Conservation (phyloP, 768 basidiomycete species). For the Calvatia gigantea region DNA sequence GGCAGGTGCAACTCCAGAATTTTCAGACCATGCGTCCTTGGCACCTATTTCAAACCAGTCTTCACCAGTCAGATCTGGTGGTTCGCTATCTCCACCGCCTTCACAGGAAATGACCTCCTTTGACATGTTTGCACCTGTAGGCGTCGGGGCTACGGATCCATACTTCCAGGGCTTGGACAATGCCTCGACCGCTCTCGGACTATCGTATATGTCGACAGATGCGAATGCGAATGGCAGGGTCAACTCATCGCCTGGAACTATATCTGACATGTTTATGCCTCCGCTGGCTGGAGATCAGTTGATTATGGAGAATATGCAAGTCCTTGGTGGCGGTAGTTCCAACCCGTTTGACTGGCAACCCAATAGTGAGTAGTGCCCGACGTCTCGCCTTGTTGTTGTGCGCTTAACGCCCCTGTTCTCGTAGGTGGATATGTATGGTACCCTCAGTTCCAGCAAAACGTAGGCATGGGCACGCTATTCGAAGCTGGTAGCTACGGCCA, state of each 20-base stretch:
- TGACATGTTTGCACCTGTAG: conserved; percentile 35
- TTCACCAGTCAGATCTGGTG: conserved; percentile 29
- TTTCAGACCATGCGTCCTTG: conserved; percentile 5
- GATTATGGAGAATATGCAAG: conserved; percentile 59
- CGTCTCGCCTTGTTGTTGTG: not conserved
- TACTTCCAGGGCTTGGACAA: conserved; percentile 16
- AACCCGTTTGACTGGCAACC: conserved; percentile 44
- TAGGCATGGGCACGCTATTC: conserved; percentile 25
- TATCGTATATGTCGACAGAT: conserved; percentile 21
- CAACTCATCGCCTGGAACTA: not conserved
- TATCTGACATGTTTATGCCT: conserved; percentile 46
- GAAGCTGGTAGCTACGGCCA: not conserved
- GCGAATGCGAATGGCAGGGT: not conserved
- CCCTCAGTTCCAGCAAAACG: conserved; percentile 36
- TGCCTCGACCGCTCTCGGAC: conserved; percentile 17
- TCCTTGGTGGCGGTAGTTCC: conserved; percentile 49
- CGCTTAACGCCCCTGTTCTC: not conserved
- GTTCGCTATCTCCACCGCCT: conserved; percentile 46
- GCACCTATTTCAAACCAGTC: conserved; percentile 26
- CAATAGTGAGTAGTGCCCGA: not conserved
- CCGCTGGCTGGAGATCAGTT: conserved; percentile 57
- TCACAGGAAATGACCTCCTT: conserved; percentile 42
- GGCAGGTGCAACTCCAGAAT: conserved; percentile 9
- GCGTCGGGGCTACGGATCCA: conserved; percentile 12
- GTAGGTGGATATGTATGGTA: conserved; percentile 36